Percentiles rank a stretch among this genome's conserved stretches.
These are phyloP conservation scores for Filobasidium floriforme DNA, from an alignment of 768 basidiomycete genomes.

Conservation along the genomic window DNA sequence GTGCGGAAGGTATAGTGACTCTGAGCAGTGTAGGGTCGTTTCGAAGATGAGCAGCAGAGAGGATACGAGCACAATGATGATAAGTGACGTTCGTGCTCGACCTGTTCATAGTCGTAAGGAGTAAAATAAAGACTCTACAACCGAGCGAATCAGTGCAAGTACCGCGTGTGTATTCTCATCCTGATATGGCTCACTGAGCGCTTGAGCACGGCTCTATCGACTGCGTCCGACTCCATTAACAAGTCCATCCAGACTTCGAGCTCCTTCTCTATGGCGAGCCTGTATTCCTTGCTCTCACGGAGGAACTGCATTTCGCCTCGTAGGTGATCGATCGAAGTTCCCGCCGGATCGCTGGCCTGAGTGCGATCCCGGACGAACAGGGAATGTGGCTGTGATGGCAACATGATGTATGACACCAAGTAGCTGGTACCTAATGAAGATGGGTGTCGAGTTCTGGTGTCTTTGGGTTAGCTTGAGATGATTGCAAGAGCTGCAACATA, in stretches of 20 bases:
- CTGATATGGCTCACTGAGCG: constrained; percentile 30
- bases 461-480: too few relatives aligned
- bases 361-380: constrained; percentile 1
- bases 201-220: constrained; percentile 28
- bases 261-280: constrained; percentile 28
- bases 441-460: too few relatives aligned
- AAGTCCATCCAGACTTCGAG: constrained; percentile 38
- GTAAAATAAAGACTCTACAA: constrained; percentile 30
- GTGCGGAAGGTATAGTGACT: constrained; percentile 7
- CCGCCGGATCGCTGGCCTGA: not conserved
- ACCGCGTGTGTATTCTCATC: not conserved
- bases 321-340: not conserved
- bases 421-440: too few relatives aligned
- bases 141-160: not conserved
- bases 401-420: not conserved
- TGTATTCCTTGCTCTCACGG: constrained; percentile 17
- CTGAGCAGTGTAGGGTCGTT: constrained; percentile 26
- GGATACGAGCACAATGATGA: constrained; percentile 38
- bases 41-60: constrained; percentile 30
- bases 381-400: constrained; percentile 1
- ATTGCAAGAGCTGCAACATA: too few relatives aligned
- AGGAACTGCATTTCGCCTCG: constrained; percentile 20
- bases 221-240: constrained; percentile 34
- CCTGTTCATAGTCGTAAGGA: constrained; percentile 34
- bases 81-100: constrained; percentile 40